A percentile compares a stretch with the other conserved stretches of the same genome.
phyloP scores from a whole-genome alignment of 805 yeast genomes.

The Yamadazyma sp. region DNA sequence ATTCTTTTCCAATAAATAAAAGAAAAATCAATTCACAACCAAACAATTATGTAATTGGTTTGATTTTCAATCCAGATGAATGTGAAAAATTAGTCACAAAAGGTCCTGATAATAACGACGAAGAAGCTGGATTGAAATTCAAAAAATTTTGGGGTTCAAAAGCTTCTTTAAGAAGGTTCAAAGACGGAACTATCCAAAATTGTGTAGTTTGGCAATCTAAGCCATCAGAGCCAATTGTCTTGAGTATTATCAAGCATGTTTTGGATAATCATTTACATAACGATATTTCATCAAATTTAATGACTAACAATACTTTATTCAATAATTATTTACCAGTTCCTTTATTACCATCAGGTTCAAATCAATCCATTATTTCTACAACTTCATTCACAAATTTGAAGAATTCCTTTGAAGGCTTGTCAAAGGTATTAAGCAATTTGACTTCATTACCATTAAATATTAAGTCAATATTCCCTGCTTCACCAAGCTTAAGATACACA shows the following conservation, averaged over 20 bases:
- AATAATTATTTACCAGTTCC: slow-evolving; percentile 57
- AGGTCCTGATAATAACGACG: slow-evolving; percentile 70
- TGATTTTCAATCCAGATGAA: slow-evolving; percentile 66
- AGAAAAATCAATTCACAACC: slow-evolving; percentile 47
- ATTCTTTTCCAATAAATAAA: slow-evolving; percentile 42
- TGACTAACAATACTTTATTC: slow-evolving; percentile 42
- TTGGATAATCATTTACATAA: slow-evolving; percentile 61
- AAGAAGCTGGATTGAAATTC: slow-evolving; percentile 58
- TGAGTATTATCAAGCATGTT: slow-evolving; percentile 61
- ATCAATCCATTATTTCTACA: slow-evolving; percentile 44
- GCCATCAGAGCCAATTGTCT: slow-evolving; percentile 57
- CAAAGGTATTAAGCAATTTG: slow-evolving; percentile 45
- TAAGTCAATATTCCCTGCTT: slow-evolving; percentile 69
- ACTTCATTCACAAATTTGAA: slow-evolving; percentile 30
- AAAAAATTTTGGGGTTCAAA: slow-evolving; percentile 86
- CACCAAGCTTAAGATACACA: slow-evolving; percentile 72
- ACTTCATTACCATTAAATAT: slow-evolving; percentile 68
- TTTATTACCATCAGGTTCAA: slow-evolving; percentile 53
- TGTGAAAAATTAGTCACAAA: slow-evolving; percentile 80
- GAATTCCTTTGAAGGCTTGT: slow-evolving; percentile 48
- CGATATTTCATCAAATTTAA: slow-evolving; percentile 32
- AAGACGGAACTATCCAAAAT: slow-evolving; percentile 86
- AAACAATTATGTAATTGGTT: slow-evolving; percentile 49
- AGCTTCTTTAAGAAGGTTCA: slow-evolving; percentile 85
- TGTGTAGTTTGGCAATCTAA: slow-evolving; percentile 80